A percentile compares a stretch with the other conserved stretches of the same genome.
Conservation (phyloP, 163 green algal species). For the Chloromonas sp. region DNA sequence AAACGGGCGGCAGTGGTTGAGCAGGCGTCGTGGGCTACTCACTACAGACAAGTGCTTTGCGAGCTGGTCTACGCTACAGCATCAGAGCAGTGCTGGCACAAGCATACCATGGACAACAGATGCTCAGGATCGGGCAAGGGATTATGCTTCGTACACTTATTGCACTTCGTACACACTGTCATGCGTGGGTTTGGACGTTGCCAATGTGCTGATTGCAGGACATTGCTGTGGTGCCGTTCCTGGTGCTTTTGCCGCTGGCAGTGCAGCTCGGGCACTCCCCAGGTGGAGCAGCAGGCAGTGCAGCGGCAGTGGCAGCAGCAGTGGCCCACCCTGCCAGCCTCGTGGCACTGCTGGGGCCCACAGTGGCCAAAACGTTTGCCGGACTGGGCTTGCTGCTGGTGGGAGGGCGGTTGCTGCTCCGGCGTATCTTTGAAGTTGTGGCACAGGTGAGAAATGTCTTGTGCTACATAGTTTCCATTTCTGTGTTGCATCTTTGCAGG, state of each 20-base stretch:
- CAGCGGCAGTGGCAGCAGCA: constrained; percentile 2
- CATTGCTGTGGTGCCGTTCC: constrained; percentile 92
- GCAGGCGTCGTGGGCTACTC: background rate
- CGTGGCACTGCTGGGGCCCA: constrained; percentile 58
- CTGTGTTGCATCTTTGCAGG: background rate
- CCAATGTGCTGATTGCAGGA: constrained; percentile 54
- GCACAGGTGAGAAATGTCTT: background rate
- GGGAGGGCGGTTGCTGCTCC: constrained; percentile 70
- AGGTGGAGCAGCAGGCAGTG: background rate
- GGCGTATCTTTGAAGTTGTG: constrained; percentile 74
- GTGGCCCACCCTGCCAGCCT: constrained; percentile 15
- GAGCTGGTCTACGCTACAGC: too few relatives aligned
- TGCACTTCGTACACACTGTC: too few relatives aligned
- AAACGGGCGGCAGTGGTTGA: background rate
- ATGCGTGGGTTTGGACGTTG: too few relatives aligned
- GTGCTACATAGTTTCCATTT: too few relatives aligned
- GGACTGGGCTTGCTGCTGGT: constrained; percentile 79
- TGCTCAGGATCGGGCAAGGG: too few relatives aligned
- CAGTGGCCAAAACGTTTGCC: constrained; percentile 58
- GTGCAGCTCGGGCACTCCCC: constrained; percentile 8
- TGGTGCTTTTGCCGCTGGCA: constrained; percentile 87
- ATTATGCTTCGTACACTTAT: too few relatives aligned
- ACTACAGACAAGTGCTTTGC: too few relatives aligned
- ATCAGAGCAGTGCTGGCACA: too few relatives aligned
- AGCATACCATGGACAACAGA: too few relatives aligned